Percentiles rank a stretch among this genome's conserved stretches.
Evolutionary conservation across 768 basidiomycete species (phyloP).

Genomic region (Boletus tylopilopsis): DNA sequence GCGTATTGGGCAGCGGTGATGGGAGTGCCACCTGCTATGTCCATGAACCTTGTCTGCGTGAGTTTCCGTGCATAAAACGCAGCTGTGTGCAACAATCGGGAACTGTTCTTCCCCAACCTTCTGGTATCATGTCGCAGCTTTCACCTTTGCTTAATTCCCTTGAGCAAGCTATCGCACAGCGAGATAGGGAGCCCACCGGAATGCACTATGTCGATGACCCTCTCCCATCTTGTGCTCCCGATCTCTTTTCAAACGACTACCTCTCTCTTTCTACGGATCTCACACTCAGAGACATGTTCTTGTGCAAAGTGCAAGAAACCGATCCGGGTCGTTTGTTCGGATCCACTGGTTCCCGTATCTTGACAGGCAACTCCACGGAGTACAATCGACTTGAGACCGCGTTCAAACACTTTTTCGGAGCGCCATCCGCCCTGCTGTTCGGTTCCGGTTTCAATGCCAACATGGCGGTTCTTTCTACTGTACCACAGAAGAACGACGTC

Average conservation of each 20-base stretch:
- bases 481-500: constrained; percentile 45
- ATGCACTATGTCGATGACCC: constrained; percentile 9
- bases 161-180: constrained; percentile 4
- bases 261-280: constrained; percentile 40
- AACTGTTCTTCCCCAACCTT: neutral
- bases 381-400: constrained; percentile 13
- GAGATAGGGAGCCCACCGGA: constrained; percentile 2
- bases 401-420: constrained; percentile 12
- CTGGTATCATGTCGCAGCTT: constrained; percentile 5
- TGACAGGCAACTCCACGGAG: constrained; percentile 34
- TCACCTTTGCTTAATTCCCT: constrained; percentile 10
- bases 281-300: constrained; percentile 27
- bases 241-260: constrained; percentile 50
- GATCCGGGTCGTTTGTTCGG: constrained; percentile 34
- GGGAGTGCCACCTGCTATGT: no score
- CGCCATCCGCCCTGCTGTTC: constrained; percentile 45
- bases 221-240: constrained; percentile 21
- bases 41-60: no score
- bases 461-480: constrained; percentile 41
- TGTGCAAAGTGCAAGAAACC: constrained; percentile 27
- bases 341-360: constrained; percentile 47
- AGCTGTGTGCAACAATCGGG: neutral
- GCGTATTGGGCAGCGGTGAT: no score
- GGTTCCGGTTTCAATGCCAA: constrained; percentile 56
- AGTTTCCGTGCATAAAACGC: neutral